Evolutionary conservation across 2,329 filamentous ascomycete genomes (phyloP).

Genomic region (Truncatella angustata): DNA sequence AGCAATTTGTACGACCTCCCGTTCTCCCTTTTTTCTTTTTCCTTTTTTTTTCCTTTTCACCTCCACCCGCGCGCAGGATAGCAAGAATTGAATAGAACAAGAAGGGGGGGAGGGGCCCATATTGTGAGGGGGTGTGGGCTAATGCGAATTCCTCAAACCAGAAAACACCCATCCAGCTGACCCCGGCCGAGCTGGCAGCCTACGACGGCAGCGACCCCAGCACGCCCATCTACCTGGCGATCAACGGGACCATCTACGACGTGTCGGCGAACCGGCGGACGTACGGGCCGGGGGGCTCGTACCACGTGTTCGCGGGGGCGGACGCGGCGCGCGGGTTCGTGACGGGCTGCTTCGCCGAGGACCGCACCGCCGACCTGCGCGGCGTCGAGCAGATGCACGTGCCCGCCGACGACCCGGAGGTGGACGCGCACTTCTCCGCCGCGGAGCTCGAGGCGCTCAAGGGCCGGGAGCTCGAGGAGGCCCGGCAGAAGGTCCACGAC

Average conservation of each 20-base stretch:
- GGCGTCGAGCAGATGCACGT: constrained; percentile 87
- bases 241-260: constrained; percentile 86
- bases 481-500: constrained; percentile 62
- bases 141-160: constrained; percentile 38
- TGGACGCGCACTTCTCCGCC: constrained; percentile 58
- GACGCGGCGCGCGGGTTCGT: constrained; percentile 89
- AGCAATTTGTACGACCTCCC: constrained; percentile 62
- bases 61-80: no score
- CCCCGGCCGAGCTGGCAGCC: constrained; percentile 66
- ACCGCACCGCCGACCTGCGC: constrained; percentile 78
- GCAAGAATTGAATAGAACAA: no score
- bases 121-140: no score
- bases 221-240: constrained; percentile 83
- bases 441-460: constrained; percentile 52
- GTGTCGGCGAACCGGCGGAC: constrained; percentile 66
- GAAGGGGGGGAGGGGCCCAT: neutral
- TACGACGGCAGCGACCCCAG: constrained; percentile 76
- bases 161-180: constrained; percentile 51
- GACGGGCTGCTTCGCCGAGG: constrained; percentile 87
- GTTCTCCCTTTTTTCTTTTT: no score
- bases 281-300: constrained; percentile 83
- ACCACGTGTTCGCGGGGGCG: constrained; percentile 80
- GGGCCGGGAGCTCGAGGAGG: constrained; percentile 66
- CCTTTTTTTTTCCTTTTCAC: no score
- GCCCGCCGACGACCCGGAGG: constrained; percentile 58